Percentiles rank a stretch among this genome's conserved stretches.
These are phyloP conservation scores for Raddia distichophylla DNA, from an alignment of 176 grass and related monocot species.

Conservation along the genomic window DNA sequence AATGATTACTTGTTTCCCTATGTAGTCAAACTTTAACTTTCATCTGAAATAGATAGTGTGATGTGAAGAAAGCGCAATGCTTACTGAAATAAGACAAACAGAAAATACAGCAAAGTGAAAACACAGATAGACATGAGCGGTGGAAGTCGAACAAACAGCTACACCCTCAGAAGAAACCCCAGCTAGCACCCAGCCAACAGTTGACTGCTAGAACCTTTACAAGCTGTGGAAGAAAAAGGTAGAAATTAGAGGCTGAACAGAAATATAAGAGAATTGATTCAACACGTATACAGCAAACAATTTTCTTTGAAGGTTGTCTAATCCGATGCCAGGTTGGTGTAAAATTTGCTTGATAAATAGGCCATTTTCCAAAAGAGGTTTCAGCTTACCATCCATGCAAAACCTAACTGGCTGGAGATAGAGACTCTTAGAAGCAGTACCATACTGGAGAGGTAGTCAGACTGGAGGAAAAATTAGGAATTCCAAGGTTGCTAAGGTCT, in stretches of 20 bases:
- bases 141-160: conserved; percentile 30
- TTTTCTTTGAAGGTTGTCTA: neutral
- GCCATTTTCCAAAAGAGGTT: neutral
- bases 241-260: conserved; percentile 37
- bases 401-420: conserved; percentile 12
- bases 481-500: neutral
- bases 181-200: conserved; percentile 54
- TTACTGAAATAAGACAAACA: conserved; percentile 20
- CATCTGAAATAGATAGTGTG: conserved; percentile 16
- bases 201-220: conserved; percentile 49
- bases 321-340: neutral
- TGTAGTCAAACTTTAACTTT: conserved; percentile 39
- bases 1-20: conserved; percentile 17
- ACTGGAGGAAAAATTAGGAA: neutral
- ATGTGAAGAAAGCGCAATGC: conserved; percentile 29
- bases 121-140: conserved; percentile 20
- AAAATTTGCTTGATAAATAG: conserved; percentile 15
- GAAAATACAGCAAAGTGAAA: conserved; percentile 43
- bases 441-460: neutral
- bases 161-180: conserved; percentile 28
- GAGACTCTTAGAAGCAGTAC: neutral
- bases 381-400: neutral
- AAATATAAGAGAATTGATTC: conserved; percentile 15
- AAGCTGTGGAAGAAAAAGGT: conserved; percentile 39
- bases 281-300: conserved; percentile 12